These are phyloP conservation scores for Aspergillus pseudoviridinutans DNA, from an alignment of 2,329 filamentous ascomycete genomes.

Conservation along the genomic window DNA sequence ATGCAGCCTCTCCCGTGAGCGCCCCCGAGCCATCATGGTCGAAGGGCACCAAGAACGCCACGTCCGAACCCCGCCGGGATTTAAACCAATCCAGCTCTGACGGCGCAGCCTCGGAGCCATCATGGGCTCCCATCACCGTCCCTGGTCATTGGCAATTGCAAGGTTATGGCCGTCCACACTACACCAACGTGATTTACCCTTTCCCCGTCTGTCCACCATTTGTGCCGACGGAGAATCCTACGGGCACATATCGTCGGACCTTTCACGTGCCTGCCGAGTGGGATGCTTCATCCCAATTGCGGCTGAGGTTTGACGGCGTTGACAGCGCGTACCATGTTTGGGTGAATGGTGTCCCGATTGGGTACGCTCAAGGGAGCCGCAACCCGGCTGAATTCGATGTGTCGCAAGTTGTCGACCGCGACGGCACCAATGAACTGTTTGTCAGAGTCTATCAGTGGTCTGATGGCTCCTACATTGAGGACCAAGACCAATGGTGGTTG, in stretches of 20 bases:
- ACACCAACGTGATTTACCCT: constrained; percentile 65
- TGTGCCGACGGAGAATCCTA: constrained; percentile 60
- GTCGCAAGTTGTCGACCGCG: constrained; percentile 46
- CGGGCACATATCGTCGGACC: constrained; percentile 57
- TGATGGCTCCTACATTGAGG: constrained; percentile 66
- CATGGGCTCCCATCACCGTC: constrained; percentile 46
- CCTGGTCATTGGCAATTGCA: constrained; percentile 69
- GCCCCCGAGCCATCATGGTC: constrained; percentile 45
- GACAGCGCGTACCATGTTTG: constrained; percentile 68
- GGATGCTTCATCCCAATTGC: constrained; percentile 50
- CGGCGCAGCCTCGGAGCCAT: neutral
- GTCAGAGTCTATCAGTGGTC: constrained; percentile 69
- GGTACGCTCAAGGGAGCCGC: constrained; percentile 65
- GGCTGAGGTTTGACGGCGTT: constrained; percentile 67
- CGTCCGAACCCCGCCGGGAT: neutral
- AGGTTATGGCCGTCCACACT: constrained; percentile 63
- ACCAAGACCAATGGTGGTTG: constrained; percentile 67
- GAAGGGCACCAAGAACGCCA: constrained; percentile 42
- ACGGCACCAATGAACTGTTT: constrained; percentile 49
- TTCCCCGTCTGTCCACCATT: constrained; percentile 63
- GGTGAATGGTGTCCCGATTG: constrained; percentile 61
- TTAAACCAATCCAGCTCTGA: neutral
- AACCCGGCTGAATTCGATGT: constrained; percentile 70
- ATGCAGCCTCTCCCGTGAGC: constrained; percentile 25
- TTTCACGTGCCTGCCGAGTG: constrained; percentile 53